Base-by-base conservation (phyloP, 1,284 basidiomycete species). In the Stereum hirsutum region DNA sequence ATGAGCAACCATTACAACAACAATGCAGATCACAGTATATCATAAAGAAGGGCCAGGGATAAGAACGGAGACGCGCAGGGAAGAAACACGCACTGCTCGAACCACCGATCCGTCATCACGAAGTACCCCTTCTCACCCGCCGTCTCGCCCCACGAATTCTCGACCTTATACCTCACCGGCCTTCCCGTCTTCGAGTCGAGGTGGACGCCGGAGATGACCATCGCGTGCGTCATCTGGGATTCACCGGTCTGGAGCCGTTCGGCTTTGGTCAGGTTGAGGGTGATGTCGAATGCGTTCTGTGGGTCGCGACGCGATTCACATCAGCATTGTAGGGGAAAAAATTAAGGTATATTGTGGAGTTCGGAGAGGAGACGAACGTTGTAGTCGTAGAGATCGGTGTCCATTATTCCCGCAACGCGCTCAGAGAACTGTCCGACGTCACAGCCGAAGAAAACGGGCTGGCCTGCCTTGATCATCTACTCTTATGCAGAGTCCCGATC, bases 401-500 rank as follows among this genome's bases (percentile, higher is more conserved):
- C 91, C 90, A 95, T 89, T 52, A 96, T 81, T 17, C 91, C 91
- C 3, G 68, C 60, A 10, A 64, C 62, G 36, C 68, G 66, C 52
- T 90, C 78, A 1, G 83, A 85, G 57, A 79, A 89, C 55, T 92
- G 75, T 37, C 84, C 85, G 27, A 91, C 83, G 56, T 90, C 92
- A 59, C 90, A 96, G 1, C 94, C 94, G 57, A 95, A 95, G 75
- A 95, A 97, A 38, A 96, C 86, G 1, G 95, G 88, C 33, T 84
- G 79, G 39, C 91, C 90, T 20, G 87, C 87, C 63, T 92, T 91
- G 69, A 98, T 81, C 58, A 82, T 72, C 66, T 76, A 46, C 31
- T 23, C 10, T 28, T 11, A 43, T 14, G 6, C 14, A 15, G 20
- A 19, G n/a, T 27, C 23, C 4, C 24, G 12, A 25, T 27, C 8